Conservation (phyloP, 1,284 basidiomycete genomes). For the Retiboletus fuscus region DNA sequence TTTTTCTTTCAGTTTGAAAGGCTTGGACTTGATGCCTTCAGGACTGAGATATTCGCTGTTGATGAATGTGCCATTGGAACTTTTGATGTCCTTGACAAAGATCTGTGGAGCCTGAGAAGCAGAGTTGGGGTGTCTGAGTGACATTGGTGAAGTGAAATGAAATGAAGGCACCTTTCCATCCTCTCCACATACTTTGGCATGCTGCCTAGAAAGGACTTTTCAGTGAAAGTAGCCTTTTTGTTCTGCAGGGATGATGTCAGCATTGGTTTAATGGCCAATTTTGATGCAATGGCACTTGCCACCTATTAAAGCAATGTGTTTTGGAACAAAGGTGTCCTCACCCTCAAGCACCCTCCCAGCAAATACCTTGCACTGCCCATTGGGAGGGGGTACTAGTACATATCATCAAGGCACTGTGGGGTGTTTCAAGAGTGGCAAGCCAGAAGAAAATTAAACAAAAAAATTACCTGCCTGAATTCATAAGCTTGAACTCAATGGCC, state of each 20-base stretch:
- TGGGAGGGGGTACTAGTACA: no score
- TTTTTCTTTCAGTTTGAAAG: no score
- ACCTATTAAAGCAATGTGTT: constrained; percentile 89
- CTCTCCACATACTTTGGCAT: constrained; percentile 99
- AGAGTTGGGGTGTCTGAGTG: constrained; percentile 19
- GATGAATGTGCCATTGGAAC: constrained; percentile 97
- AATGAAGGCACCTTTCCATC: constrained; percentile 74
- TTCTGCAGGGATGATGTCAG: constrained; percentile 94
- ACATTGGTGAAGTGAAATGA: background rate
- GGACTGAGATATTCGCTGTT: no score
- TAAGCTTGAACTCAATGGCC: no score
- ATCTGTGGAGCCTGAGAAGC: constrained; percentile 73
- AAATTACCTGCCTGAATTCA: no score
- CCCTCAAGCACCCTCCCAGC: no score
- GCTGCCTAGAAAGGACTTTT: constrained; percentile 94
- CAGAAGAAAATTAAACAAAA: no score
- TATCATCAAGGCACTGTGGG: no score
- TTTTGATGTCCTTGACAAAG: constrained; percentile 98
- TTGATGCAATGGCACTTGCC: constrained; percentile 86
- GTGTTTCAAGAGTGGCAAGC: no score
- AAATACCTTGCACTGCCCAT: no score
- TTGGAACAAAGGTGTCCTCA: constrained; percentile 96
- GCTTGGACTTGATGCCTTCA: no score
- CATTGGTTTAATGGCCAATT: constrained; percentile 98
- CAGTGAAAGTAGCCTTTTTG: constrained; percentile 98